Base-by-base conservation (phyloP, 2,329 filamentous ascomycete genomes). In the Penicillium sclerotiorum region DNA sequence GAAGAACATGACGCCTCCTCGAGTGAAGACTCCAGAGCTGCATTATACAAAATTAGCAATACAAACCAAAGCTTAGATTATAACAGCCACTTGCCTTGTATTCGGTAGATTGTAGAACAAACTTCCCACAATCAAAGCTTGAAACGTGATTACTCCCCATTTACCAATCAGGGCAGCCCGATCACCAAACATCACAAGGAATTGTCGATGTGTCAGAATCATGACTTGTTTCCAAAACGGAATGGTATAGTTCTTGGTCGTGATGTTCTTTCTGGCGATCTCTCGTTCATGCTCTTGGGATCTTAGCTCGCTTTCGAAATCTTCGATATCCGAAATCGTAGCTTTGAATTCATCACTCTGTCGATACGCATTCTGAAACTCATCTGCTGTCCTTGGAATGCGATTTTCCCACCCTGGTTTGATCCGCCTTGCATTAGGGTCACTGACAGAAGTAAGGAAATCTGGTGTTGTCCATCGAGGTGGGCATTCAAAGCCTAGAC, bases 401-500 rank as follows among this genome's bases (percentile, higher is more conserved):
- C 76, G 76, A 55, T 82, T 65, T 61, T 86, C 80, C 67, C 77
- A 85, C 2, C 81, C 83, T 13, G 77, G 64, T 33, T 76, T 77
- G 15, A 84, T 66, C 25, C 80, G 72, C 25, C 85, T 75, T 51
- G 85, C 84, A 47, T 83, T 74, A 1, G 78, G 73, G 36, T 82
- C 81, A 7, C 84, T 90, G 62, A 92, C 85, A 2, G 86, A 89
- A 0, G 88, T 92, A 27, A 92, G 71, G 69, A 92, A 93, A 66
- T 93, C 89, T 4, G 84, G 84, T 0, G 85, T 86, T 0, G 87
- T 90, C 79, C 86, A 83, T 12, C 88, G 80, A 18, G 83, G 79
- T 0, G 88, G 87, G 61, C 87, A 89, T 13, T 82, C 76, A 58
- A 90, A 92, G 0, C 89, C 89, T 28, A 91, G 75, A n/a, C 81